These are phyloP conservation scores for Chrysosporium queenslandicum DNA, from an alignment of 2,329 filamentous ascomycete species.

Conservation along the genomic window DNA sequence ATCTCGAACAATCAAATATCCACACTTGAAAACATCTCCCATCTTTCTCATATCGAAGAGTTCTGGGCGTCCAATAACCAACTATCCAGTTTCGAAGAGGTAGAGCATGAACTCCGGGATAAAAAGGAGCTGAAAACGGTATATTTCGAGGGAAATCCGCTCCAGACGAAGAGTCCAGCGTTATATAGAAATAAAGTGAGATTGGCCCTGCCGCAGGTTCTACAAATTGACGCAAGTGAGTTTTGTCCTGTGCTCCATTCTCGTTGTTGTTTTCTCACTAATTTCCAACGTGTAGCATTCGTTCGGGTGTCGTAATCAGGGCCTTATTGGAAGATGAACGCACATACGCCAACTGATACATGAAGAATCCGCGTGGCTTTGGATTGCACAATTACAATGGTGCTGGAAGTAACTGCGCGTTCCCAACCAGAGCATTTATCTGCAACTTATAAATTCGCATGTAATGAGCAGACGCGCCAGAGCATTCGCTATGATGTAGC, in stretches of 20 bases:
- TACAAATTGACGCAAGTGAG: conserved; percentile 96
- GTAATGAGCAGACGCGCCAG: too few species aligned
- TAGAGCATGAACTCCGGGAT: conserved; percentile 64
- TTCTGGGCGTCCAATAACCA: conserved; percentile 91
- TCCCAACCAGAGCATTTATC: too few species aligned
- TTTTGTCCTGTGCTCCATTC: conserved; percentile 25
- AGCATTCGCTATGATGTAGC: too few species aligned
- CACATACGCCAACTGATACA: background rate
- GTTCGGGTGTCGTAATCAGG: conserved; percentile 7
- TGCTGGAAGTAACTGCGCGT: too few species aligned
- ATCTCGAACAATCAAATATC: conserved; percentile 78
- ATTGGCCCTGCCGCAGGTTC: conserved; percentile 73
- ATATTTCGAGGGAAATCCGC: conserved; percentile 90
- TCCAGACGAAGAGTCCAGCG: conserved; percentile 69
- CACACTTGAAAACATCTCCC: conserved; percentile 61
- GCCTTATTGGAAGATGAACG: background rate
- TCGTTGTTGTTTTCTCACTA: background rate
- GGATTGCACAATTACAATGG: background rate
- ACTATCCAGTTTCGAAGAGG: conserved; percentile 66
- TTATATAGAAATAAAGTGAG: conserved; percentile 90
- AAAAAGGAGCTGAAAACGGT: conserved; percentile 78
- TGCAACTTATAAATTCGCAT: too few species aligned
- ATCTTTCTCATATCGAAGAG: conserved; percentile 67
- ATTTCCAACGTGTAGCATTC: background rate
- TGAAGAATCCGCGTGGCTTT: background rate